These are phyloP conservation scores for Amanita inopinata DNA, from an alignment of 768 basidiomycete species.

Conservation along the genomic window DNA sequence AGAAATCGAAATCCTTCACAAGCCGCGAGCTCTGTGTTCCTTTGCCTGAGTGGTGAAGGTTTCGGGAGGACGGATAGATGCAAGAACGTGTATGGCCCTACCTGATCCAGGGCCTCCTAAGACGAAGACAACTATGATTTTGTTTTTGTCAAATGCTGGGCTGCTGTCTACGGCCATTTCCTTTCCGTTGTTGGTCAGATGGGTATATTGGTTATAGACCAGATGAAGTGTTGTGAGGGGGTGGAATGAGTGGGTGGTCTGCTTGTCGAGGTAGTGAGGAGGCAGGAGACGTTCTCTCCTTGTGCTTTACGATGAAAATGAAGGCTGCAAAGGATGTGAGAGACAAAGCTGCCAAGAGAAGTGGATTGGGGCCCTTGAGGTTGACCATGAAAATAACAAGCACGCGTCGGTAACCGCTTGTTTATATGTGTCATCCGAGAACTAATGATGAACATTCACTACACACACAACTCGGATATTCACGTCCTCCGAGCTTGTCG, in stretches of 20 bases:
- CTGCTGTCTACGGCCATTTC: conserved; percentile 8
- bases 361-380: conserved; percentile 50
- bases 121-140: conserved; percentile 88
- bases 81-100: conserved; percentile 19
- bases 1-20: conserved; percentile 79
- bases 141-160: conserved; percentile 50
- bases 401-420: too few relatives aligned
- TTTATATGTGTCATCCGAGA: too few relatives aligned
- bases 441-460: conserved; percentile 59
- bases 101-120: conserved; percentile 97
- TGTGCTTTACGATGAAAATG: conserved; percentile 40
- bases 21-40: conserved; percentile 89
- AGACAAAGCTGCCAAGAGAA: conserved; percentile 48
- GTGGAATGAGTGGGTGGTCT: conserved; percentile 59
- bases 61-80: background rate
- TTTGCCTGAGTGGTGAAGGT: conserved; percentile 50
- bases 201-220: background rate
- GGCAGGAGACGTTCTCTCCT: conserved; percentile 50
- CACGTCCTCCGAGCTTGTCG: conserved; percentile 54
- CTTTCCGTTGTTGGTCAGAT: background rate
- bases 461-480: conserved; percentile 52
- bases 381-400: conserved; percentile 11
- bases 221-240: conserved; percentile 31
- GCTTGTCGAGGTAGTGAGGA: conserved; percentile 49
- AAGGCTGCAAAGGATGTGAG: conserved; percentile 49